These are phyloP conservation scores for Fraxinus sp. DNA, from an alignment of 305 asterid species.

Conservation along the genomic window DNA sequence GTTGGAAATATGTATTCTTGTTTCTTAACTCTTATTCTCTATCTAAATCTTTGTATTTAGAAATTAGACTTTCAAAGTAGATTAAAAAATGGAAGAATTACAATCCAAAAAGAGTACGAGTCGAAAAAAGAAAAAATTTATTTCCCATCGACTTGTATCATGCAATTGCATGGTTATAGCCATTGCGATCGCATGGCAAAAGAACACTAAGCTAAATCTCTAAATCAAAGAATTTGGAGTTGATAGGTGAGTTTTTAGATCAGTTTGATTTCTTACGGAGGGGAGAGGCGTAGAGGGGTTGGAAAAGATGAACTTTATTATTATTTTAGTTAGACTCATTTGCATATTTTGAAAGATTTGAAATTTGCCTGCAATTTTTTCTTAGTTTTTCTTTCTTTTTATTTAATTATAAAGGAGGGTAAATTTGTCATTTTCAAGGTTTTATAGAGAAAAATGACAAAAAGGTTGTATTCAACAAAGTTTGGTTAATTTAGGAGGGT, in stretches of 20 bases:
- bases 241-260: background rate
- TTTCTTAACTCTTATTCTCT: too few species aligned
- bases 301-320: background rate
- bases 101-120: background rate
- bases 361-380: background rate
- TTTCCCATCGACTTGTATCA: background rate
- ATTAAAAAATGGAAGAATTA: too few species aligned
- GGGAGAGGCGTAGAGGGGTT: background rate
- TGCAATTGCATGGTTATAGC: background rate
- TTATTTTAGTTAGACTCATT: background rate
- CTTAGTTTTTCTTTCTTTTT: background rate
- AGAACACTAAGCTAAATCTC: background rate
- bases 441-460: too few species aligned
- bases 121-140: background rate
- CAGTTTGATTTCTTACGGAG: too few species aligned
- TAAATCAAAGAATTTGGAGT: background rate
- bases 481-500: background rate
- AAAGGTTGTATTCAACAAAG: background rate
- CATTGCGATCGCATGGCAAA: background rate
- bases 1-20: too few species aligned
- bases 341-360: background rate
- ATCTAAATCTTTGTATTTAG: too few species aligned
- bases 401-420: too few species aligned
- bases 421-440: background rate
- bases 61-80: too few species aligned